Evolutionary conservation across 2,329 filamentous ascomycete species (phyloP), one percentile per base, ranked within the genome.

Genomic region (Clarireedia monteithiana): DNA sequence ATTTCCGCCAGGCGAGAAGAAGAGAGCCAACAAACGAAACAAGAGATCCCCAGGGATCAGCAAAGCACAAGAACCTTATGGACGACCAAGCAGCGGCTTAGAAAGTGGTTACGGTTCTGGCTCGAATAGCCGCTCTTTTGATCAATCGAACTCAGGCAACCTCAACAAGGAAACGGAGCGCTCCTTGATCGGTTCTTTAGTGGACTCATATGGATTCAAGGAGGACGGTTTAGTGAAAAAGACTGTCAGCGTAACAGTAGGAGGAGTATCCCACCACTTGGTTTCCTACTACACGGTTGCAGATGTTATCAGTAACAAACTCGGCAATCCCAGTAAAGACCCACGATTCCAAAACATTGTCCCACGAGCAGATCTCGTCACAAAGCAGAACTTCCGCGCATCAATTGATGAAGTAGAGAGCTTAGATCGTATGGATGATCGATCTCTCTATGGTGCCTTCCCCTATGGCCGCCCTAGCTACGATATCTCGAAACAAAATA

Each of bases 131-230:
- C 62, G 23, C 44, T 54, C 9, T 39, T 57, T 12, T 27, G 64
- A 66, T 36, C 51, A 58, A 4, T 48, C 58, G 27, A 60, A 36
- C 10, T 46, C 59, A n/a, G 64, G 48, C 42, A 62, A 62, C 12
- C 52, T 67, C 26, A 66, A 57, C 54, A 68, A 66, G 45, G 67
- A 68, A 38, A 66, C 63, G 5, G 65, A 67, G 56, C 61, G 66
- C 12, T 64, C 64, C 9, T 56, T 91, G 53, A 84, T 94, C 46
- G 91, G 91, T 5, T 95, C 90, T 0, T 76, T 96, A 12, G 82
- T 92, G n/a, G 91, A 95, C 71, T 91, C 87, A 0, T 96, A 96
- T 65, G 83, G 84, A 34, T 96, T 96, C 78, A 94, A 94, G 66
- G 77, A 83, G 14, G 81, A 83, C 1, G 91, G 52, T n/a, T 73